Conservation (phyloP, 345 rosid genomes). For the Lumnitzera racemosa region DNA sequence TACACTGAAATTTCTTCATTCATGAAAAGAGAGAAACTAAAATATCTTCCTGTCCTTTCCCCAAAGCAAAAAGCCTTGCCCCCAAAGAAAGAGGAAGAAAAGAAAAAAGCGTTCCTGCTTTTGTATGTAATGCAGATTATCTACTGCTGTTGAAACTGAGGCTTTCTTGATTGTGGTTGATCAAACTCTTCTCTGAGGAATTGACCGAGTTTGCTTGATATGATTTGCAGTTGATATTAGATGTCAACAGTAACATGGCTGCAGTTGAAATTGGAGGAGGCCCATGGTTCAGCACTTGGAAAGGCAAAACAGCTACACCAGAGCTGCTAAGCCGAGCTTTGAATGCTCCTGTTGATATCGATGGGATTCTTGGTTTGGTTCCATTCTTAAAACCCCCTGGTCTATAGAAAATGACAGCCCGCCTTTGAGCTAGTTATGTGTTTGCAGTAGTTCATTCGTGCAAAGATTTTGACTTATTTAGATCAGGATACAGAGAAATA, state of each 20-base stretch:
- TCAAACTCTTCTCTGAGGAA: background rate
- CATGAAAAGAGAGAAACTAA: too few species aligned
- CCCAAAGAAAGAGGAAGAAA: too few species aligned
- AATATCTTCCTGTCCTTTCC: too few species aligned
- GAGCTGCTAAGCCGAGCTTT: constrained; percentile 49
- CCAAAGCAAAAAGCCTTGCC: too few species aligned
- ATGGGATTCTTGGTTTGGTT: constrained; percentile 31
- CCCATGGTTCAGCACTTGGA: constrained; percentile 92
- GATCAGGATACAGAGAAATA: too few species aligned
- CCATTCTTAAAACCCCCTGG: constrained; percentile 88
- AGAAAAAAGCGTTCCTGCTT: too few species aligned
- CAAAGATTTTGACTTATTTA: too few species aligned
- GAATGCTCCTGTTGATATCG: constrained; percentile 57
- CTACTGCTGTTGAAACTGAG: too few species aligned
- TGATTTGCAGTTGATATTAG: constrained; percentile 52
- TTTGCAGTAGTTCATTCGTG: background rate
- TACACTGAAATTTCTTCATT: too few species aligned
- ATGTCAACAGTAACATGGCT: constrained; percentile 74
- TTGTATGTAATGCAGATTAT: too few species aligned
- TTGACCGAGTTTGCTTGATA: background rate
- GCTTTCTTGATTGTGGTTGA: too few species aligned
- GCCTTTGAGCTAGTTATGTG: background rate
- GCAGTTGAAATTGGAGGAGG: constrained; percentile 96
- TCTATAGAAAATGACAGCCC: constrained; percentile 25
- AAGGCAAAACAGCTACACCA: constrained; percentile 58